These are phyloP conservation scores for Podaxis carcinomalis DNA, from an alignment of 768 basidiomycete species.

Conservation along the genomic window DNA sequence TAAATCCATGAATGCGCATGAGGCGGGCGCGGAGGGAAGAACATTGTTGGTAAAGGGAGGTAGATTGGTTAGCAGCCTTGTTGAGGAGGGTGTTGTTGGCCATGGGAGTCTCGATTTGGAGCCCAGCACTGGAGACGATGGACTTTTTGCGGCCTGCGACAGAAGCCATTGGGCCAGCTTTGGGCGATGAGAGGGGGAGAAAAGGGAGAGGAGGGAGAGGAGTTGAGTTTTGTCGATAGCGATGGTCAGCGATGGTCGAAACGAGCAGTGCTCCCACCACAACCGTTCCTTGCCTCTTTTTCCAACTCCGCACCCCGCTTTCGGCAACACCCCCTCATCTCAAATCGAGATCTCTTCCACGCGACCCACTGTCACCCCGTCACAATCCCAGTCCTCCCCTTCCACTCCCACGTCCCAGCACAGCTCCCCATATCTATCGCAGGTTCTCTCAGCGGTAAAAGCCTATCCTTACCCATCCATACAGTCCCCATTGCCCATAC, in stretches of 20 bases:
- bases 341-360: neutral
- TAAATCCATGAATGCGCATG: constrained; percentile 72
- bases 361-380: neutral
- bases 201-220: neutral
- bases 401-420: neutral
- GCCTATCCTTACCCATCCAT: neutral
- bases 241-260: constrained; percentile 1
- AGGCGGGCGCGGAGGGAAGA: constrained; percentile 72
- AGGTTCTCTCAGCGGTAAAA: neutral
- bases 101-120: constrained; percentile 71
- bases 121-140: constrained; percentile 57
- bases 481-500: neutral
- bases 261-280: constrained; percentile 4
- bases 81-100: constrained; percentile 86
- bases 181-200: constrained; percentile 14
- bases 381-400: neutral
- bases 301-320: constrained; percentile 8
- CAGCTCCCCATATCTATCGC: neutral
- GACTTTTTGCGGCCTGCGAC: constrained; percentile 78
- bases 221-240: neutral
- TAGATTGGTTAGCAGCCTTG: constrained; percentile 81
- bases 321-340: constrained; percentile 9
- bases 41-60: constrained; percentile 92
- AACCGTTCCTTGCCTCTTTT: neutral
- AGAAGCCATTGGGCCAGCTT: constrained; percentile 36